A percentile compares a stretch with the other conserved stretches of the same genome.
Conservation (phyloP, 805 yeast species). For the Sugiyamaella lignohabitans region DNA sequence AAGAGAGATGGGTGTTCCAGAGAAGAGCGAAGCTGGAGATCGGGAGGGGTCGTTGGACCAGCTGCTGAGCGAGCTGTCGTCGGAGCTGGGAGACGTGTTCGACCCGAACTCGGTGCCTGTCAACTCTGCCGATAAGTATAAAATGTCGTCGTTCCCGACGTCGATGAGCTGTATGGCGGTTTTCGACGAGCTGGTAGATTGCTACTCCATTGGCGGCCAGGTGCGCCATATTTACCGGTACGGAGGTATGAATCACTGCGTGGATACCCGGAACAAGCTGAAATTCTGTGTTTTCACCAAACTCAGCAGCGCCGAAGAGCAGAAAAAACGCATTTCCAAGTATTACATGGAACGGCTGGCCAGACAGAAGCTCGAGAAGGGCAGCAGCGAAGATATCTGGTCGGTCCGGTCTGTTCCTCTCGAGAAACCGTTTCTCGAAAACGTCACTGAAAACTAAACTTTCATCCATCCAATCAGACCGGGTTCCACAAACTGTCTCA, state of each 20-base stretch:
- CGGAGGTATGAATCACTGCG: constrained; percentile 71
- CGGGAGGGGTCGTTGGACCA: not conserved
- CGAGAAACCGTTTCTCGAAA: constrained; percentile 28
- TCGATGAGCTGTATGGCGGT: constrained; percentile 76
- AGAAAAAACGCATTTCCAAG: constrained; percentile 49
- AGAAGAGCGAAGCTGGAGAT: too few species aligned
- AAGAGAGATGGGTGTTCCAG: too few species aligned
- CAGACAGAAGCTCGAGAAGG: constrained; percentile 50
- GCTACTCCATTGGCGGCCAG: constrained; percentile 91
- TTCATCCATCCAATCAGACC: not conserved
- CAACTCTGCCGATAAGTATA: not conserved
- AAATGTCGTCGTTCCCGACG: constrained; percentile 28
- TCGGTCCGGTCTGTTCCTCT: constrained; percentile 37
- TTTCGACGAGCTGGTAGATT: constrained; percentile 76
- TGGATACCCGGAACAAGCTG: constrained; percentile 61
- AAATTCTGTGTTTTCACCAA: constrained; percentile 69
- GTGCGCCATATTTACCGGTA: constrained; percentile 74
- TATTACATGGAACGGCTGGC: constrained; percentile 62
- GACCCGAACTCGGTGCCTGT: constrained; percentile 6
- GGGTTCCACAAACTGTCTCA: not conserved
- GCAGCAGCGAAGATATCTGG: constrained; percentile 88
- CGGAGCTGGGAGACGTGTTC: not conserved
- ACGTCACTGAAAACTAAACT: not conserved
- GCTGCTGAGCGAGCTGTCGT: not conserved
- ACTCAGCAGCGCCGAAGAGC: constrained; percentile 49